Base-by-base conservation (phyloP, 805 yeast genomes). In the Lachancea lanzarotensis region DNA sequence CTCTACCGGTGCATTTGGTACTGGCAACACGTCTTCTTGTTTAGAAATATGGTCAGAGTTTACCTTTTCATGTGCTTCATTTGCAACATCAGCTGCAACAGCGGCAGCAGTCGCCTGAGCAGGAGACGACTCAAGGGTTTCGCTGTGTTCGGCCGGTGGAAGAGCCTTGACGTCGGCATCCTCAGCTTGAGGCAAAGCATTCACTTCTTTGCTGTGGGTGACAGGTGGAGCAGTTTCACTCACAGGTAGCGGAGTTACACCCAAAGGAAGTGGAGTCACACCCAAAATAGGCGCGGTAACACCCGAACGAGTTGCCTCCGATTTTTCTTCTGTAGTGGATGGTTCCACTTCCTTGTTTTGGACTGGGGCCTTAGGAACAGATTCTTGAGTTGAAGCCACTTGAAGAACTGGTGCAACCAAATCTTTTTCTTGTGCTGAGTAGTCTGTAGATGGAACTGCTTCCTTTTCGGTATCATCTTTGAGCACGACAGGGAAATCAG, bases 61-160 rank as follows among this genome's bases (percentile, higher is more conserved):
- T 2, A 11, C 37, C 32, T 40, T 39, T 17, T 39, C 42, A 18
- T 27, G 20, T 22, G 32, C 20, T 8, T 36, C 16, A 33, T 17
- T 30, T 19, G 31, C 45, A 22, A 25, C 42, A 22, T 32, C 40
- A 35, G 40, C 48, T 2, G 34, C 43, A 18, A 42, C 45, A 4
- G 36, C 48, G 13, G 34, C 50, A n/a, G 45, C 47, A 26, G 42
- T 51, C n/a, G 48, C 55, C 25, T 46, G 53, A 29, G 51, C 25
- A 6, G 4, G 25, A 22, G 25, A 22, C 4, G 25, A 22, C 8
- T 22, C 25, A 22, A 22, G 25, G 25, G 4, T 13, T 29, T 12
- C 31, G 7, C 11, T 11, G 11, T 11, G 5, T 11, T 11, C 15
- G 13, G 11, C 31, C 4, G 31, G 31, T 29, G 31, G 31, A 7